Base-by-base conservation (phyloP, 2,329 filamentous ascomycete genomes). In the Aspergillus tubingensis region DNA sequence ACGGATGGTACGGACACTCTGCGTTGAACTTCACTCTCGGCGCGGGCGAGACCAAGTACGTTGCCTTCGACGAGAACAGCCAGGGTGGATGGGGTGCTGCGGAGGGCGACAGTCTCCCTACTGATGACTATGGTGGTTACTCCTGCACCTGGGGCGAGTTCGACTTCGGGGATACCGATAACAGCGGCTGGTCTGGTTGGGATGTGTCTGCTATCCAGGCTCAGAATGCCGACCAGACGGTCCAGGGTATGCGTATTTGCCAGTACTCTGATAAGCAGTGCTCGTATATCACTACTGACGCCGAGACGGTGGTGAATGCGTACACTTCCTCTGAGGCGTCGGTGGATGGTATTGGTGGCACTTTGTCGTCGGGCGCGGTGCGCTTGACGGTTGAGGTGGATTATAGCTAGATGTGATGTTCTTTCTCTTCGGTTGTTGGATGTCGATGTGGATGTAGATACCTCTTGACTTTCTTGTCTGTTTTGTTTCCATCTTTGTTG, bases 171-270 rank as follows among this genome's bases (percentile, higher is more conserved):
- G 69, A 73, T 57, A n/a, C 43, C 0, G 64, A 66, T 49, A 77
- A 77, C 61, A 53, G 62, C n/a, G 67, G 65, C 6, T 77, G 74
- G 73, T 76, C 73, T 6, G 75, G 75, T 2, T 77, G 72, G 67
- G 75, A 77, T 61, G 75, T 76, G 13, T 76, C 74, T 44, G 71
- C 72, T n/a, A 77, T 77, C 50, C 70, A 76, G 65, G 70, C 75
- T 6, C 67, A 77, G 61, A 57, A 66, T 30, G 68, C 73, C 3
- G 55, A 65, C 3, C 60, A 69, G 11, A 43, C 63, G 21, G 67
- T 76, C n/a, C 66, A 76, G 61, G 75, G 74, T 0, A 75, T 77
- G 72, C 62, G 67, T 41, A 73, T 77, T 27, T 75, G 71, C 54
- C 60, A 66, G 58, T 61, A 64, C 27, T 59, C 65, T 52, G 70